phyloP scores from a whole-genome alignment of 2,329 filamentous ascomycete species.

The Cercospora canescens region DNA sequence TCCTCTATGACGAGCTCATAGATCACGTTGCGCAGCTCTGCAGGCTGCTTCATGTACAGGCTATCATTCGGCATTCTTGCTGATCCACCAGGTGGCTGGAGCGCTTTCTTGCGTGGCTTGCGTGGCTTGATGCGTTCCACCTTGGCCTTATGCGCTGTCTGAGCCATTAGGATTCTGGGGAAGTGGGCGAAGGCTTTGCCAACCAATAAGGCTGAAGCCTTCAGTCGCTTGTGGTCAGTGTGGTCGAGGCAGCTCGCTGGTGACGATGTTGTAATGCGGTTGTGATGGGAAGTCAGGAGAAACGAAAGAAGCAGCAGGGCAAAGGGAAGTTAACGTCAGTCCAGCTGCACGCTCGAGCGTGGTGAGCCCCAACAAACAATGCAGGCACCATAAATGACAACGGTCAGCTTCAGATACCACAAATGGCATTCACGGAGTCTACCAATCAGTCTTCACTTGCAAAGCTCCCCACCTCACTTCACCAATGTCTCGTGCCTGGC shows the following conservation, averaged over 20 bases:
- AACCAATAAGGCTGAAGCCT: neutral
- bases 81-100: neutral
- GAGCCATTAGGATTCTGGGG: neutral
- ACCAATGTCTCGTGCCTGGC: slow-evolving; percentile 39
- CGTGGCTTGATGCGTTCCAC: neutral
- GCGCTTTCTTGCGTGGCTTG: neutral
- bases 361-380: neutral
- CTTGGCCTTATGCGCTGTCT: neutral
- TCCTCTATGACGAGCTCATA: neutral
- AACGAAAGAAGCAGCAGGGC: too few relatives aligned
- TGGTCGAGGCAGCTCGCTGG: neutral
- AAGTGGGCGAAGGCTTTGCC: neutral
- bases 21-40: neutral
- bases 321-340: neutral
- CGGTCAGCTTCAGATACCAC: neutral
- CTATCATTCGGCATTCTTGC: neutral
- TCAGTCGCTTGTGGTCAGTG: neutral
- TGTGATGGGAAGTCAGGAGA: neutral
- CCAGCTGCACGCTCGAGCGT: neutral
- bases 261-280: neutral
- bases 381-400: neutral
- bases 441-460: neutral
- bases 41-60: neutral
- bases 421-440: neutral
- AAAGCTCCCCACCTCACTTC: neutral